These are phyloP conservation scores for Suillus bovinus DNA, from an alignment of 768 basidiomycete genomes.

Conservation along the genomic window DNA sequence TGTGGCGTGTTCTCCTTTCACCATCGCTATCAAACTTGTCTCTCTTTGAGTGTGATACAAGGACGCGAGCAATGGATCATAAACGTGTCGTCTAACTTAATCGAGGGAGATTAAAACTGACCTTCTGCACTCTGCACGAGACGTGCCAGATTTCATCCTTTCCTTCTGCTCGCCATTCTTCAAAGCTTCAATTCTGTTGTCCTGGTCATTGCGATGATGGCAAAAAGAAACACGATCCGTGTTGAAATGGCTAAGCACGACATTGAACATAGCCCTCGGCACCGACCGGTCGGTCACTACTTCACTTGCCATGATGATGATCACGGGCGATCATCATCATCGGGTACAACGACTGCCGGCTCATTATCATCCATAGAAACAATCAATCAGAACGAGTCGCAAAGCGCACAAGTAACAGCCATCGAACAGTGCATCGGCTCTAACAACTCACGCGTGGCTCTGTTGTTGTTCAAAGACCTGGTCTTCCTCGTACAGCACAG, in stretches of 20 bases:
- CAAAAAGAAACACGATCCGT: not conserved
- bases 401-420: too few relatives aligned
- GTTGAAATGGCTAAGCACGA: not conserved
- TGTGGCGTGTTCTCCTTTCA: too few relatives aligned
- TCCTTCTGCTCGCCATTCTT: constrained; percentile 27
- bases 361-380: too few relatives aligned
- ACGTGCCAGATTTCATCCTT: constrained; percentile 49
- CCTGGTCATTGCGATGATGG: constrained; percentile 10
- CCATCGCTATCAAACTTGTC: too few relatives aligned
- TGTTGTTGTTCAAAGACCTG: too few relatives aligned
- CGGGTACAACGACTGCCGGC: too few relatives aligned
- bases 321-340: not conserved
- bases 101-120: constrained; percentile 17
- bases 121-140: constrained; percentile 43
- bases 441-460: too few relatives aligned
- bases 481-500: too few relatives aligned
- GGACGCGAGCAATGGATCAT: not conserved
- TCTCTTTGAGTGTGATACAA: constrained; percentile 50
- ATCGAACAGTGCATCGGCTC: too few relatives aligned
- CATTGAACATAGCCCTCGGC: not conserved
- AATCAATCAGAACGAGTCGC: too few relatives aligned
- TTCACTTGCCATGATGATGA: not conserved
- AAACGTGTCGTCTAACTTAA: not conserved
- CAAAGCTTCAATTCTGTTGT: constrained; percentile 14
- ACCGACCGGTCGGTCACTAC: too few relatives aligned